A percentile compares a stretch with the other conserved stretches of the same genome.
Conservation (phyloP, 345 rosid species). For the Bretschneidera sinensis region DNA sequence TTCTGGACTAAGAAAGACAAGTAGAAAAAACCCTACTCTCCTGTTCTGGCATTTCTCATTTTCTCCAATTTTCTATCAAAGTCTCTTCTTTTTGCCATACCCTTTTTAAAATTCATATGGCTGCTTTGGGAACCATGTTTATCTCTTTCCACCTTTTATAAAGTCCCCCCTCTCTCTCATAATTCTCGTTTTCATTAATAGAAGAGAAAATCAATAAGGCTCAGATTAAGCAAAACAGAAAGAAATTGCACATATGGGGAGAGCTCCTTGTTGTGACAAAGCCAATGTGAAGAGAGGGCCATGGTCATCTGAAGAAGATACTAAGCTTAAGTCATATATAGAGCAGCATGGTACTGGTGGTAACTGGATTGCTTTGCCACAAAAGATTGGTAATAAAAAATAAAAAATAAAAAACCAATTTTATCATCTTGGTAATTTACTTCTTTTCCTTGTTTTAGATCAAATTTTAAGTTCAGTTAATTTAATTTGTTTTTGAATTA, state of each 20-base stretch:
- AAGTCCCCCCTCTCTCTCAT: conserved; percentile 27
- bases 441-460: too few species aligned
- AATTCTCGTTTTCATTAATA: conserved; percentile 15
- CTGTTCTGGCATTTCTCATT: conserved; percentile 28
- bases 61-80: conserved; percentile 18
- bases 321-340: conserved; percentile 60
- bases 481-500: too few species aligned
- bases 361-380: conserved; percentile 83
- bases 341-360: conserved; percentile 68
- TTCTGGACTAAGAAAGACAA: conserved; percentile 43
- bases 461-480: too few species aligned
- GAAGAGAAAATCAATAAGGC: conserved; percentile 15
- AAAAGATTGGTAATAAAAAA: conserved; percentile 60
- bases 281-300: conserved; percentile 84
- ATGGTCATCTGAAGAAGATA: conserved; percentile 91
- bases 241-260: conserved; percentile 43
- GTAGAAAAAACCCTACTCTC: conserved; percentile 33
- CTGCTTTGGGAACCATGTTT: too few species aligned
- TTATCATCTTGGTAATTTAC: neutral
- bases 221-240: conserved; percentile 11
- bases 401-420: too few species aligned
- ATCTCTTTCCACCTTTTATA: conserved; percentile 14
- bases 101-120: conserved; percentile 11
- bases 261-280: conserved; percentile 92
- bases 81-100: conserved; percentile 20